Percentiles rank a stretch among this genome's conserved stretches.
These are phyloP conservation scores for Gnomoniopsis smithogilvyi DNA, from an alignment of 2,329 filamentous ascomycete species.

Conservation along the genomic window DNA sequence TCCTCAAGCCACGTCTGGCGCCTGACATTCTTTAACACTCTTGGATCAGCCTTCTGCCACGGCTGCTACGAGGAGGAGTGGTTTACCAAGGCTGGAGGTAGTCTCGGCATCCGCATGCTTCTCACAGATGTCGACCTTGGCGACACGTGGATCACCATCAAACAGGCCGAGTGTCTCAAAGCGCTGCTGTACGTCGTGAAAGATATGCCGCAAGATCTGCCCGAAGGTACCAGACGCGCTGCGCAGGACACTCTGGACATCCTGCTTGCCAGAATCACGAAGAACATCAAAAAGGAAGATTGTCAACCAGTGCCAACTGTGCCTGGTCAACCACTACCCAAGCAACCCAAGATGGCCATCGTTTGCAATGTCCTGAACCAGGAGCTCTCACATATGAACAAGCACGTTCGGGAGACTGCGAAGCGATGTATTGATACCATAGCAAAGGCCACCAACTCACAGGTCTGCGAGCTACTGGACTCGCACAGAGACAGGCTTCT, in stretches of 20 bases:
- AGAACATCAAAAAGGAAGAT: constrained; percentile 77
- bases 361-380: constrained; percentile 83
- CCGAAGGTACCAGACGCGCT: constrained; percentile 79
- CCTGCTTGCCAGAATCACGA: constrained; percentile 74
- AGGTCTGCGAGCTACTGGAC: constrained; percentile 83
- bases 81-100: constrained; percentile 95
- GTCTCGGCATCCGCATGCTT: constrained; percentile 83
- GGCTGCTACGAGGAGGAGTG: constrained; percentile 97
- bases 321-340: constrained; percentile 43
- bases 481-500: constrained; percentile 88
- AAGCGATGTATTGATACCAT: constrained; percentile 78
- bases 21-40: constrained; percentile 79
- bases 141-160: constrained; percentile 75
- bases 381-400: constrained; percentile 94
- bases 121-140: constrained; percentile 82
- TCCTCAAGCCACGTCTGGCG: constrained; percentile 67
- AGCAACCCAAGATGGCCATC: constrained; percentile 62
- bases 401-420: constrained; percentile 84
- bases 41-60: constrained; percentile 84
- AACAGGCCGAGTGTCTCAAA: constrained; percentile 83
- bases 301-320: constrained; percentile 40
- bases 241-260: constrained; percentile 81
- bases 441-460: constrained; percentile 70
- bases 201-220: constrained; percentile 92
- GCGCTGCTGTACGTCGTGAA: constrained; percentile 98